Evolutionary conservation across 345 rosid genomes (phyloP).

Genomic region (Camelina neglecta): DNA sequence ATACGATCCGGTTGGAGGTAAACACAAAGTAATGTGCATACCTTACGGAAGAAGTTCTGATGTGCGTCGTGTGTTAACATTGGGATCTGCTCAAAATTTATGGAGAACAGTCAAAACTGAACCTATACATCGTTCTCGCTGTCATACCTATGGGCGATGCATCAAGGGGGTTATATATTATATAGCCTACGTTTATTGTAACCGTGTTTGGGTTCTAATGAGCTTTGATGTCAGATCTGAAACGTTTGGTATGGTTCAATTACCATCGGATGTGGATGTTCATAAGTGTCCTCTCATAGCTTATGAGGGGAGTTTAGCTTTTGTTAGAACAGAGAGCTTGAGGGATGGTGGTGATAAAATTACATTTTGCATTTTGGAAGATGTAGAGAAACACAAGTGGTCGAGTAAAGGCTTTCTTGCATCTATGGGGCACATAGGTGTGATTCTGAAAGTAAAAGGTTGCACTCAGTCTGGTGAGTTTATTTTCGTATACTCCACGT

Average conservation of each 20-base stretch:
- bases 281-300: no score
- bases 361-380: neutral
- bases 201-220: neutral
- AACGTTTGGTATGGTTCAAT: neutral
- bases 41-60: neutral
- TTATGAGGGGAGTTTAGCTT: neutral
- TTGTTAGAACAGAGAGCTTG: no score
- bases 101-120: neutral
- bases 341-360: no score
- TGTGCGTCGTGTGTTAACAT: neutral
- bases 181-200: neutral
- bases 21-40: neutral
- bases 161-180: neutral
- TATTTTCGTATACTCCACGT: neutral
- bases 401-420: neutral
- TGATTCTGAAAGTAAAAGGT: neutral
- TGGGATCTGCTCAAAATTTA: neutral
- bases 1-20: conserved; percentile 3
- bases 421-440: no score
- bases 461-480: neutral
- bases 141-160: neutral
- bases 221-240: neutral
- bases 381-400: conserved; percentile 17
- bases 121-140: no score
- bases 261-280: neutral